These are phyloP conservation scores for Pestalotiopsis sp. DNA, from an alignment of 2,329 filamentous ascomycete genomes.

Conservation along the genomic window DNA sequence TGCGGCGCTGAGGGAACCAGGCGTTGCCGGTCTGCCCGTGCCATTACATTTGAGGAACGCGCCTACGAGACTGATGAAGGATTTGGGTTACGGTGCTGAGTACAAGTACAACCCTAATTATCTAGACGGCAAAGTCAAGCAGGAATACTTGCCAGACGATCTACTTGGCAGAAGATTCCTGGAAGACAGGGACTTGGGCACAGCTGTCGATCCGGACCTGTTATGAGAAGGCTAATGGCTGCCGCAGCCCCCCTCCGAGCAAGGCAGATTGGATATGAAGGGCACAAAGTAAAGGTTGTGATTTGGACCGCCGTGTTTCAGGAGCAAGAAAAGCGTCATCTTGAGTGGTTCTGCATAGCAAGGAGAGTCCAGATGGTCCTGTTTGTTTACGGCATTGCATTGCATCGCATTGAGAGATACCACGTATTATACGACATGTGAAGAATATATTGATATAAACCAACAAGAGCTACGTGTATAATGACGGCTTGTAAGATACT, in stretches of 20 bases:
- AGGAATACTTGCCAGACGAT: constrained; percentile 87
- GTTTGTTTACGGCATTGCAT: not conserved
- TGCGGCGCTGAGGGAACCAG: constrained; percentile 79
- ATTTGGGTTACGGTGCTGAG: constrained; percentile 84
- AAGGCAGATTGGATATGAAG: not conserved
- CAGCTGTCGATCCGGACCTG: constrained; percentile 73
- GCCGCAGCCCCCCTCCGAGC: too few species aligned
- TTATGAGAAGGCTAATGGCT: constrained; percentile 35
- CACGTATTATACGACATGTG: not conserved
- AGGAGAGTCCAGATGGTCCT: not conserved
- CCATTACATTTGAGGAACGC: constrained; percentile 90
- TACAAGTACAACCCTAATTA: constrained; percentile 99
- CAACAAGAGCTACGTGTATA: not conserved
- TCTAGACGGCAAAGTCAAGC: constrained; percentile 75
- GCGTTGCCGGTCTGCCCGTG: constrained; percentile 78
- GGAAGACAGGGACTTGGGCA: constrained; percentile 79
- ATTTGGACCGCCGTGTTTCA: not conserved
- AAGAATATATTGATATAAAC: not conserved
- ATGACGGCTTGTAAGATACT: not conserved
- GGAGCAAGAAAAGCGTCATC: not conserved
- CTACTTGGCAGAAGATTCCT: constrained; percentile 74
- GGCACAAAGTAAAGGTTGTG: not conserved
- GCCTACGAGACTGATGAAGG: constrained; percentile 89
- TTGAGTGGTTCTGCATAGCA: not conserved
- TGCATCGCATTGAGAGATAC: not conserved